Percentiles rank a stretch among this genome's conserved stretches.
Evolutionary conservation across 2,329 filamentous ascomycete species (phyloP).

Genomic region (Diplodia intermedia): DNA sequence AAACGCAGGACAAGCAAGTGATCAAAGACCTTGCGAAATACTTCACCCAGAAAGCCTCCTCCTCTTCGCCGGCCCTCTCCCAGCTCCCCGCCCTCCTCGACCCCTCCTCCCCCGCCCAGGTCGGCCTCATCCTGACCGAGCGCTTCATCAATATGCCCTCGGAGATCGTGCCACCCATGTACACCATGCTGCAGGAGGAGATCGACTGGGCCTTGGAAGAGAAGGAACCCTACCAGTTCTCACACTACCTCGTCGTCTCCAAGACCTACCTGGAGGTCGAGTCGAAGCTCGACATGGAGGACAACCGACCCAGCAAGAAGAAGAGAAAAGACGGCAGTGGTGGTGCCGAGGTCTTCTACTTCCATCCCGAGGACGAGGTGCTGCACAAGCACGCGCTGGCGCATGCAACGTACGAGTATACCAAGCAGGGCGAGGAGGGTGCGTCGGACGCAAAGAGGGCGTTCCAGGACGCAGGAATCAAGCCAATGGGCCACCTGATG

Average conservation of each 20-base stretch:
- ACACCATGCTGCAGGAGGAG: slow-evolving; percentile 92
- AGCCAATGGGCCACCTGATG: slow-evolving; percentile 82
- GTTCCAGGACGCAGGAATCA: slow-evolving; percentile 92
- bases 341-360: slow-evolving; percentile 73
- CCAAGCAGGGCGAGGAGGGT: slow-evolving; percentile 76
- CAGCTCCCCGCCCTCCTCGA: slow-evolving; percentile 49
- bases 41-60: slow-evolving; percentile 62
- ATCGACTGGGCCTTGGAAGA: slow-evolving; percentile 87
- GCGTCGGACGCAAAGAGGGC: slow-evolving; percentile 90
- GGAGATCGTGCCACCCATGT: slow-evolving; percentile 91
- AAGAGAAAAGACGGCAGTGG: slow-evolving; percentile 54
- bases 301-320: slow-evolving; percentile 52
- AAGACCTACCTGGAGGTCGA: slow-evolving; percentile 92
- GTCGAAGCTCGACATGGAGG: slow-evolving; percentile 72
- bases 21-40: slow-evolving; percentile 76
- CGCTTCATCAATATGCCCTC: slow-evolving; percentile 96
- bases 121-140: slow-evolving; percentile 90
- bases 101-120: slow-evolving; percentile 55
- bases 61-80: slow-evolving; percentile 64
- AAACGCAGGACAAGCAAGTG: slow-evolving; percentile 67
- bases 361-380: slow-evolving; percentile 95
- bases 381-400: slow-evolving; percentile 77
- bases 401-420: slow-evolving; percentile 75
- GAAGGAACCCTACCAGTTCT: slow-evolving; percentile 89
- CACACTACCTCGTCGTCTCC: slow-evolving; percentile 89